These are phyloP conservation scores for Diaporthe sp. DNA, from an alignment of 2,329 filamentous ascomycete genomes.

Conservation along the genomic window DNA sequence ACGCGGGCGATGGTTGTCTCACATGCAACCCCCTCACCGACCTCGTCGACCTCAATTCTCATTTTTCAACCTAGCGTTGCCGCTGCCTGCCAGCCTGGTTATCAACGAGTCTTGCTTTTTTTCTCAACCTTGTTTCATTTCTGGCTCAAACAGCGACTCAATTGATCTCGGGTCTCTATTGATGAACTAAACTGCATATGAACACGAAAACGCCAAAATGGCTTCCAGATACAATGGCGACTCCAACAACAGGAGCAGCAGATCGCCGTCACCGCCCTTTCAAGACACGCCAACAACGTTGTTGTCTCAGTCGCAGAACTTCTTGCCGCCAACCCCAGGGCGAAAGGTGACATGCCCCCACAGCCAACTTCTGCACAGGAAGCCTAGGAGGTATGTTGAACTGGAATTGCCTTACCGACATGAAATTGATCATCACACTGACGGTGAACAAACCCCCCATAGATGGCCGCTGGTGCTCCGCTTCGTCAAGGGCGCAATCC, in stretches of 20 bases:
- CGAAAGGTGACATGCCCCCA: slow-evolving; percentile 26
- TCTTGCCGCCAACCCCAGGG: slow-evolving; percentile 16
- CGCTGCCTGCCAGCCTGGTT: neutral
- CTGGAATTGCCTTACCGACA: neutral
- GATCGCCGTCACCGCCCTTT: slow-evolving; percentile 24
- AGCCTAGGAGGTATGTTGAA: slow-evolving; percentile 8
- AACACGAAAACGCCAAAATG: neutral
- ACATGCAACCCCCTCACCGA: slow-evolving; percentile 22
- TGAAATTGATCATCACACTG: neutral
- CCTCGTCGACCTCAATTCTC: slow-evolving; percentile 1
- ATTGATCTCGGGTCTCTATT: neutral
- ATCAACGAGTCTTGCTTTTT: neutral
- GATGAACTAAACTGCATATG: neutral
- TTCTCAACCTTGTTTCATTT: neutral
- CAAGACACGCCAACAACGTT: slow-evolving; percentile 25
- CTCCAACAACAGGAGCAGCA: neutral
- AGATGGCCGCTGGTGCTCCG: slow-evolving; percentile 29
- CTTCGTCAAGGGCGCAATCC: slow-evolving; percentile 29
- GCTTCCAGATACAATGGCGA: neutral
- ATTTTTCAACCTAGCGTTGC: neutral
- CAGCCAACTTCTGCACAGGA: slow-evolving; percentile 24
- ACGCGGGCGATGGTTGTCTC: slow-evolving; percentile 11
- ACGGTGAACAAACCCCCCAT: neutral
- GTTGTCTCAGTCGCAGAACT: slow-evolving; percentile 10
- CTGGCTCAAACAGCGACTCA: neutral